Evolutionary conservation across 2,329 filamentous ascomycete genomes (phyloP), one percentile per base, ranked within the genome.

Genomic region (Massarina eburnea): DNA sequence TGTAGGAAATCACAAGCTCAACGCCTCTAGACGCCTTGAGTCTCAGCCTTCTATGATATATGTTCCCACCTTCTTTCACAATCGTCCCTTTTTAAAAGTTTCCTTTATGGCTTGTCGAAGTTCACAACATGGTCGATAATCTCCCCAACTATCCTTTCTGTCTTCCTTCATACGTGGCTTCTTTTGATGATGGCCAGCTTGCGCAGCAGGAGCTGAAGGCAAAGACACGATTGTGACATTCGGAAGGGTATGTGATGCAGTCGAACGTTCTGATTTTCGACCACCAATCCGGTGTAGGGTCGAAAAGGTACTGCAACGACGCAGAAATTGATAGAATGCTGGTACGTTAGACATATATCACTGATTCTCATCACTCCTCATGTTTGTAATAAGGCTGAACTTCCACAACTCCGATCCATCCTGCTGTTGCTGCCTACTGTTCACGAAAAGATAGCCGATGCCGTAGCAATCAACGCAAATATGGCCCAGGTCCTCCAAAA

Each of bases 111-210:
- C 24, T 7, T 7, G 24, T 26, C 24, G 12, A 7, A 26, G 7
- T 7, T 26, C 24, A 26, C 24, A n/a, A n/a, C 24, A 26, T 26
- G 24, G 24, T 12, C 24, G 7, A 26, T 26, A 12, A 41, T 21
- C 39, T 41, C 12, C 27, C 39, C 8, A 6, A 50, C 32, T 50
- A 50, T 24, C 48, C 48, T 4, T 41, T 46, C 37, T 42, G 36
- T 24, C 40, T 46, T 19, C 19, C 32, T 4, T 46, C 48, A 9
- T 51, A 51, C 30, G 21, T 47, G 15, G 43, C 48, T 8, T 40
- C 44, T 8, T 47, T 51, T 30, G 48, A 47, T 20, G 44, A 51
- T 36, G 44, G 48, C 1, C 44, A 47, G 19, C 44, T 46, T 26
- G 44, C 44, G 14, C 18, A 44, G 26, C 36, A 47, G 19, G 48